phyloP scores from a whole-genome alignment of 805 yeast genomes.

The Teunomyces kruisii region DNA sequence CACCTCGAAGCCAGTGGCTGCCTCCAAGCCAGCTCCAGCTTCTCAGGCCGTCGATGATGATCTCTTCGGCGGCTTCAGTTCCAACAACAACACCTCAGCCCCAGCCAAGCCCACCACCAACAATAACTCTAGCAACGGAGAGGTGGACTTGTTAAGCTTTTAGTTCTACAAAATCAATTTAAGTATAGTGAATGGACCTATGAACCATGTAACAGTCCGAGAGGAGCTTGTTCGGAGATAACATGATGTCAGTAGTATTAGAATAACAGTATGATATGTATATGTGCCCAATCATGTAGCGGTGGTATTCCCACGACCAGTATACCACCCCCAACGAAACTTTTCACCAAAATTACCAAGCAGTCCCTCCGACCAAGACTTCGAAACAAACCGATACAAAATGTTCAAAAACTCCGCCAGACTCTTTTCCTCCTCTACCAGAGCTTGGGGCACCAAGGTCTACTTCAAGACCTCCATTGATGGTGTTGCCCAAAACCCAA shows the following conservation, averaged over 20 bases:
- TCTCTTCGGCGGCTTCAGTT: constrained; percentile 32
- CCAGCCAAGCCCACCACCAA: constrained; percentile 11
- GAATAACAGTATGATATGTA: too few relatives aligned
- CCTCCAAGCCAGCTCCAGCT: constrained; percentile 13
- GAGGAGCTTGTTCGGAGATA: too few relatives aligned
- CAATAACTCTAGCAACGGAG: constrained; percentile 26
- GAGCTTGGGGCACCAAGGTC: constrained; percentile 51
- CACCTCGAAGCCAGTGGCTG: constrained; percentile 4
- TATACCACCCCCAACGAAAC: not conserved
- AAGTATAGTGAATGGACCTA: not conserved
- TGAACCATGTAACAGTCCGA: not conserved
- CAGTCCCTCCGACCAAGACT: not conserved
- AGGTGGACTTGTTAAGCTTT: constrained; percentile 50
- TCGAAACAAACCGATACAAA: not conserved
- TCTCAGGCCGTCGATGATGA: constrained; percentile 24
- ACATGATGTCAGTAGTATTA: too few relatives aligned
- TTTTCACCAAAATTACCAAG: not conserved
- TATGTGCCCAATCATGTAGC: not conserved
- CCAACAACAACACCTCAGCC: constrained; percentile 16
- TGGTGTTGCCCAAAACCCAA: constrained; percentile 46
- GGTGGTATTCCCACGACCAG: not conserved
- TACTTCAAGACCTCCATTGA: constrained; percentile 57
- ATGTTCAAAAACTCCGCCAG: constrained; percentile 34
- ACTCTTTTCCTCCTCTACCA: constrained; percentile 49
- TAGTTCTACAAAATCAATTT: constrained; percentile 14